Percentiles rank a stretch among this genome's conserved stretches.
Conservation (phyloP, 176 grass and related monocot genomes). For the Dendrocalamus sinicus region DNA sequence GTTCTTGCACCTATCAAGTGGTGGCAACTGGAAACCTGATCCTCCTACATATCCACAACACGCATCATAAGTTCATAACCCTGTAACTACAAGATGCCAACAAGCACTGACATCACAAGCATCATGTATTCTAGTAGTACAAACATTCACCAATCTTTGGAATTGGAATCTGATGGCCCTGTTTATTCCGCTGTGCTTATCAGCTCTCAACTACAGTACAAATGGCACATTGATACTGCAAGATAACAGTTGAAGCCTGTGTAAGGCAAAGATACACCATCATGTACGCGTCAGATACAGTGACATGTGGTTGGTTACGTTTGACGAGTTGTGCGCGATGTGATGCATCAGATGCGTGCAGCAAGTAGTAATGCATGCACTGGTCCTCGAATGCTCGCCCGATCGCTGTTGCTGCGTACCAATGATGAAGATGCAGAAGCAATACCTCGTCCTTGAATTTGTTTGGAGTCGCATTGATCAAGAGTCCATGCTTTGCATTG, state of each 20-base stretch:
- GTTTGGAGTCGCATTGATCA: neutral
- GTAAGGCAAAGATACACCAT: neutral
- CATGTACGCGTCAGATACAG: neutral
- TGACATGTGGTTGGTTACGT: constrained; percentile 6
- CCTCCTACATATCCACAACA: neutral
- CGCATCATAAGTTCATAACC: neutral
- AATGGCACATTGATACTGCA: neutral
- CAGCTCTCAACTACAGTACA: constrained; percentile 3
- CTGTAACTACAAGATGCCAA: neutral
- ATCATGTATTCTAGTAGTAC: neutral
- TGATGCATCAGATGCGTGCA: constrained; percentile 1
- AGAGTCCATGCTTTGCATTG: neutral
- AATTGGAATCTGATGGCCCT: neutral
- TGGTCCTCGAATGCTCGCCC: neutral
- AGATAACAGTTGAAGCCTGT: neutral
- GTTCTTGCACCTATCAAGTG: neutral
- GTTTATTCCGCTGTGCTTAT: constrained; percentile 6
- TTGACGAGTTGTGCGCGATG: neutral
- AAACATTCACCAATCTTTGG: neutral
- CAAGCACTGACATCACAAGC: neutral
- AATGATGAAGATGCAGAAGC: constrained; percentile 18
- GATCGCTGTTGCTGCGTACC: constrained; percentile 11
- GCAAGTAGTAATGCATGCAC: neutral
- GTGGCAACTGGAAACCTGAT: neutral
- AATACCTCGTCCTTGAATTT: neutral